phyloP scores from a whole-genome alignment of 805 yeast species.

The Candida dajiaensis region DNA sequence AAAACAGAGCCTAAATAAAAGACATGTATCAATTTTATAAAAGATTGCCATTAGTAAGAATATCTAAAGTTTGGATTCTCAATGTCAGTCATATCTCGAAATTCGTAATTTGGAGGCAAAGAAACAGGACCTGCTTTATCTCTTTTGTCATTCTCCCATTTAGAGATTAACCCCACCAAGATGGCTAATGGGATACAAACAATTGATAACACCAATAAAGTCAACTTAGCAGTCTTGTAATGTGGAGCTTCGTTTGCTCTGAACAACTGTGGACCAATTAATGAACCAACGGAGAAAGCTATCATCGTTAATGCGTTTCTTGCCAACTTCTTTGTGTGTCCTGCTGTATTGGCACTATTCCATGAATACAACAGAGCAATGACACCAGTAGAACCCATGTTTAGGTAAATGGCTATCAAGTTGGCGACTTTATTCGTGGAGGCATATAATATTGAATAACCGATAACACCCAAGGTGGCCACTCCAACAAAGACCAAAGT shows the following conservation, averaged over 20 bases:
- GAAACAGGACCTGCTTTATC: conserved; percentile 33
- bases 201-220: conserved; percentile 45
- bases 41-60: conserved; percentile 19
- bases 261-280: conserved; percentile 63
- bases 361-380: conserved; percentile 55
- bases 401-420: conserved; percentile 42
- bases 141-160: conserved; percentile 45
- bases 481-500: conserved; percentile 33
- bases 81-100: conserved; percentile 53
- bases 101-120: conserved; percentile 34
- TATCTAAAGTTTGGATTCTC: conserved; percentile 56
- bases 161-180: conserved; percentile 37
- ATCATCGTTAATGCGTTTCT: conserved; percentile 52
- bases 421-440: conserved; percentile 38
- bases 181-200: conserved; percentile 39
- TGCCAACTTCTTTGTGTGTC: conserved; percentile 50
- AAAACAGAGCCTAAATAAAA: no score
- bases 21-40: no score
- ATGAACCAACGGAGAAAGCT: conserved; percentile 51
- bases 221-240: conserved; percentile 53
- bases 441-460: conserved; percentile 39
- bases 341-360: conserved; percentile 59
- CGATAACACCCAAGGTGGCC: conserved; percentile 44
- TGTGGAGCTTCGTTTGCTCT: conserved; percentile 44
- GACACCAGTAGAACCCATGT: conserved; percentile 50